Conservation (phyloP, 345 rosid genomes). For the Clarkia xantiana region DNA sequence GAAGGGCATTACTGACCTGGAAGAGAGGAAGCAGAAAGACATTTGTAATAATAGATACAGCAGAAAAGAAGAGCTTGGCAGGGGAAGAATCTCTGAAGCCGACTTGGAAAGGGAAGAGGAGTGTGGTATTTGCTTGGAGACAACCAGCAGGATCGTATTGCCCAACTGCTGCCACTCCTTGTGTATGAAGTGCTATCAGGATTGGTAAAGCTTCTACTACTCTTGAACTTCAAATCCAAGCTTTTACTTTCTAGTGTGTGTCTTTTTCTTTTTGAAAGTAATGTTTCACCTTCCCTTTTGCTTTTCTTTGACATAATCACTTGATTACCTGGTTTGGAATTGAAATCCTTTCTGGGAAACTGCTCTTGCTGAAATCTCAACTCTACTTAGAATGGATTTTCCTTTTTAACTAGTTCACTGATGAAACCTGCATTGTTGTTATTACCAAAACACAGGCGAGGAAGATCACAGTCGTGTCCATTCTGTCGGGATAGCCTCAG, state of each 20-base stretch:
- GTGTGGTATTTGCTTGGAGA: conserved; percentile 29
- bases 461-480: conserved; percentile 25
- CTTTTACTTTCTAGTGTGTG: no score
- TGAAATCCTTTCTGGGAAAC: no score
- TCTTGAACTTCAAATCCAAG: no score
- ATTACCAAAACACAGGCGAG: conserved; percentile 7
- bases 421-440: no score
- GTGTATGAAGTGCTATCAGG: conserved; percentile 13
- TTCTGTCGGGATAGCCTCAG: conserved; percentile 31
- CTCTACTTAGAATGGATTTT: no score
- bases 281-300: background rate
- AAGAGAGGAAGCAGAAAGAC: conserved; percentile 11
- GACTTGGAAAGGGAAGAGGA: conserved; percentile 30
- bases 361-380: no score
- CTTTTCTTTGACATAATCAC: no score
- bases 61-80: conserved; percentile 11
- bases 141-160: conserved; percentile 8
- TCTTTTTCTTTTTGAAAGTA: background rate
- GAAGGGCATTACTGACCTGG: conserved; percentile 11
- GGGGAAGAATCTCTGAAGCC: conserved; percentile 5
- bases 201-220: conserved; percentile 8
- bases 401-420: no score
- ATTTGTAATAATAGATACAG: conserved; percentile 8
- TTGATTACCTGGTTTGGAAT: no score
- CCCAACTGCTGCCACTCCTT: conserved; percentile 13